Conservation (phyloP, 2,329 filamentous ascomycete species). For the Penicillium sp. region DNA sequence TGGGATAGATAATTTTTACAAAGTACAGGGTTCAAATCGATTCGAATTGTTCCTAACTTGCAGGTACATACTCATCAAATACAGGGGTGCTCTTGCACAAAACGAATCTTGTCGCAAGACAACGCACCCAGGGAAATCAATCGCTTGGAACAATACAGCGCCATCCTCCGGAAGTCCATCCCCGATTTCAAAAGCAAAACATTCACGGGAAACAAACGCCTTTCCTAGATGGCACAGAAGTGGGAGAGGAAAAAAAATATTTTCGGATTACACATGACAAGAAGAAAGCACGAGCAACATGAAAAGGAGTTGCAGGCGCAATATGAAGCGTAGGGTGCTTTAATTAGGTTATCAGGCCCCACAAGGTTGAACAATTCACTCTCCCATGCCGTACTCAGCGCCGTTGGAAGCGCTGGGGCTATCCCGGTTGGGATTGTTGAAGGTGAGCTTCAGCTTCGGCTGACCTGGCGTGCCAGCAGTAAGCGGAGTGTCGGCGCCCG, state of each 20-base stretch:
- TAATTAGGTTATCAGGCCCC: neutral
- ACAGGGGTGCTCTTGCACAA: conserved; percentile 5
- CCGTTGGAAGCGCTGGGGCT: conserved; percentile 34
- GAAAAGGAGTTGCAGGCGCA: neutral
- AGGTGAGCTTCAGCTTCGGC: conserved; percentile 66
- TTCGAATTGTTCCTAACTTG: conserved; percentile 6
- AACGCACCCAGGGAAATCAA: conserved; percentile 6
- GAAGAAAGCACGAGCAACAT: conserved; percentile 3
- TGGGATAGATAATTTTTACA: neutral
- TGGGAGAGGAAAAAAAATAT: neutral
- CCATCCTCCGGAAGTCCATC: conserved; percentile 8
- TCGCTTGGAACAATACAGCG: conserved; percentile 12
- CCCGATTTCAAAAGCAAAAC: conserved; percentile 12
- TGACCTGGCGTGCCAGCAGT: conserved; percentile 57
- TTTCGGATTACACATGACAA: conserved; percentile 16
- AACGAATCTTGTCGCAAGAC: conserved; percentile 1
- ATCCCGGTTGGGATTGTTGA: conserved; percentile 46
- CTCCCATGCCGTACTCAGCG: conserved; percentile 33
- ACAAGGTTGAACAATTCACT: conserved; percentile 20
- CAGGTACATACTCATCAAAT: conserved; percentile 17
- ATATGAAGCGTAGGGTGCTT: neutral
- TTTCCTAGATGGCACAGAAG: conserved; percentile 12
- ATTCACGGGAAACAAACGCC: conserved; percentile 9
- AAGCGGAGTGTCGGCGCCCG: conserved; percentile 59
- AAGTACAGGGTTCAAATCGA: neutral